Conservation (phyloP, 1,284 basidiomycete species). For the Mycena citricolor region DNA sequence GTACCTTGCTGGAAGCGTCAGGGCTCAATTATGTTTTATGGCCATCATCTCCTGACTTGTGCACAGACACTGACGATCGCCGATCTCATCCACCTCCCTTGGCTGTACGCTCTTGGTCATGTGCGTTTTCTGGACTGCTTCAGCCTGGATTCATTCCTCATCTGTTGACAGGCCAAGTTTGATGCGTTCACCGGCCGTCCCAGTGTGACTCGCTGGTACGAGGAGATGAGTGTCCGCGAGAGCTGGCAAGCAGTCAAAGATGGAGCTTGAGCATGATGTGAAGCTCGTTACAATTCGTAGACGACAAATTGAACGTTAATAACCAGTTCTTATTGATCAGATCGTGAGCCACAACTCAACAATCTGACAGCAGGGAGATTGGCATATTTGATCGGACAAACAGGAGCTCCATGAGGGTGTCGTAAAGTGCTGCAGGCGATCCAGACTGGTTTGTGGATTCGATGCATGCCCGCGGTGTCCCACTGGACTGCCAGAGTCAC, state of each 20-base stretch:
- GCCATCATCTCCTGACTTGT: background rate
- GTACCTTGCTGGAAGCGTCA: slow-evolving; percentile 51
- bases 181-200: slow-evolving; percentile 25
- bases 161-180: slow-evolving; percentile 2
- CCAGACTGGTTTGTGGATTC: too few relatives aligned
- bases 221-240: slow-evolving; percentile 9
- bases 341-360: too few relatives aligned
- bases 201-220: slow-evolving; percentile 35
- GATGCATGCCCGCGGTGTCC: too few relatives aligned
- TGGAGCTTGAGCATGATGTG: too few relatives aligned
- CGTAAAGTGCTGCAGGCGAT: too few relatives aligned
- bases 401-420: too few relatives aligned
- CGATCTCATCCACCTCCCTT: slow-evolving; percentile 17
- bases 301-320: too few relatives aligned
- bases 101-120: slow-evolving; percentile 1
- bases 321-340: too few relatives aligned
- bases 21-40: slow-evolving; percentile 17
- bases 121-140: slow-evolving; percentile 16
- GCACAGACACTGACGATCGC: slow-evolving; percentile 11
- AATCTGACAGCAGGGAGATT: too few relatives aligned
- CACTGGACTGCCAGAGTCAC: too few relatives aligned
- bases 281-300: too few relatives aligned
- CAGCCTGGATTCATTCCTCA: background rate
- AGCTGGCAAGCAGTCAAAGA: slow-evolving; percentile 32
- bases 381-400: too few relatives aligned